Percentiles rank a stretch among this genome's conserved stretches.
Evolutionary conservation across 78 protist species (phyloP).

Genomic region (Ministeria vibrans): DNA sequence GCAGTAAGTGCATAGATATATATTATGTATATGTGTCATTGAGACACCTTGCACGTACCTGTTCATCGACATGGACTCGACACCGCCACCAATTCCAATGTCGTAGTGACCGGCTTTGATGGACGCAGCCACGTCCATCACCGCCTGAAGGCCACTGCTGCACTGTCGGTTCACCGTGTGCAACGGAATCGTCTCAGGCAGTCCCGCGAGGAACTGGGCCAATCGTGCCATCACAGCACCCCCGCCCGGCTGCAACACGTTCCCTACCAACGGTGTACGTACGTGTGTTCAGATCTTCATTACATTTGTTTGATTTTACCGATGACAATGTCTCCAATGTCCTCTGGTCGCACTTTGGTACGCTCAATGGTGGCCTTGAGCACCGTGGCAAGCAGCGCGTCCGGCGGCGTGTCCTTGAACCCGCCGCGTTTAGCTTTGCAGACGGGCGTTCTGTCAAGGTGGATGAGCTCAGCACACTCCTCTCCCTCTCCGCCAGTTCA

Average conservation of each 20-base stretch:
- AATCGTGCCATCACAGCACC: constrained; percentile 53
- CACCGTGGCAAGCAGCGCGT: constrained; percentile 41
- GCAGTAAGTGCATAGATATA: too few relatives aligned
- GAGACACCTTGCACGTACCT: too few relatives aligned
- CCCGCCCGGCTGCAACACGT: constrained; percentile 1
- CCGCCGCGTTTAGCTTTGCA: constrained; percentile 66
- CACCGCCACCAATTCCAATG: constrained; percentile 83
- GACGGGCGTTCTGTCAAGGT: too few relatives aligned
- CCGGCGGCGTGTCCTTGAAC: constrained; percentile 64
- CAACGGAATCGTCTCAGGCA: constrained; percentile 53
- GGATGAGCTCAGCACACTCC: too few relatives aligned
- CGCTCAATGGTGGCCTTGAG: constrained; percentile 38
- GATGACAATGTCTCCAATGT: constrained; percentile 43
- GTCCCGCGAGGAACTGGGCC: constrained; percentile 53
- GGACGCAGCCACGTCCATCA: constrained; percentile 60
- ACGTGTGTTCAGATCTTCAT: constrained; percentile 7
- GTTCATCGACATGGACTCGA: constrained; percentile 81
- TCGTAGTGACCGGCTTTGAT: constrained; percentile 56
- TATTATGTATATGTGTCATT: too few relatives aligned
- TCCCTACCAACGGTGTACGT: not conserved
- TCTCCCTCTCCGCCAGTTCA: too few relatives aligned
- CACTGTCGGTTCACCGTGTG: constrained; percentile 72
- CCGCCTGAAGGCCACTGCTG: constrained; percentile 82
- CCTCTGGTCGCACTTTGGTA: constrained; percentile 36
- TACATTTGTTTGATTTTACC: not conserved